phyloP scores from a whole-genome alignment of 2,329 filamentous ascomycete species.

The Fusarium pseudonygamai region DNA sequence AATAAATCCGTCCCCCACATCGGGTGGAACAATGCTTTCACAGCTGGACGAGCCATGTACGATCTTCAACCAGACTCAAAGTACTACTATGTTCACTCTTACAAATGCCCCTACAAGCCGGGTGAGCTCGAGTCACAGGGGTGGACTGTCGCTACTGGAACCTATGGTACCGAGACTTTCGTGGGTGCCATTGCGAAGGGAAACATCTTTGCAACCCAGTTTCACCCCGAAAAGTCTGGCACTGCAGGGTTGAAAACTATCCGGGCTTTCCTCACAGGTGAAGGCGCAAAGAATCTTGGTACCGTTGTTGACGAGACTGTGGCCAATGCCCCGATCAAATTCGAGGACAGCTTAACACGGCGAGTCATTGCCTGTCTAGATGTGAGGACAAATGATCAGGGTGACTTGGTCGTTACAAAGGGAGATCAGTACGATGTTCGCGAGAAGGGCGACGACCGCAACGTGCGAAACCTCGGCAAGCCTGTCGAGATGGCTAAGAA shows the following conservation, averaged over 20 bases:
- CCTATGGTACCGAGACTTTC: constrained; percentile 89
- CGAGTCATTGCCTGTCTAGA: constrained; percentile 96
- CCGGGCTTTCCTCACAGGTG: constrained; percentile 85
- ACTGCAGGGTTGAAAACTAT: constrained; percentile 85
- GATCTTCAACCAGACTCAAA: constrained; percentile 84
- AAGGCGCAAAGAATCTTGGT: constrained; percentile 63
- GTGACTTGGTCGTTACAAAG: constrained; percentile 97
- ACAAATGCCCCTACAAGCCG: constrained; percentile 79
- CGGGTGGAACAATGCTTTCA: constrained; percentile 94
- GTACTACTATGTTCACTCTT: constrained; percentile 99
- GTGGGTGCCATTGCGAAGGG: constrained; percentile 87
- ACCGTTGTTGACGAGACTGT: constrained; percentile 24
- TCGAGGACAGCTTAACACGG: constrained; percentile 80
- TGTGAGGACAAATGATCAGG: constrained; percentile 91
- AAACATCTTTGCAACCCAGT: constrained; percentile 92
- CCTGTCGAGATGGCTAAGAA: constrained; percentile 92
- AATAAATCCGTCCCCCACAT: constrained; percentile 97
- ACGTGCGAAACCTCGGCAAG: constrained; percentile 93
- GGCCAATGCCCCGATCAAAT: constrained; percentile 24
- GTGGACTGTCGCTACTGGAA: constrained; percentile 91
- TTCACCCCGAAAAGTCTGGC: constrained; percentile 97
- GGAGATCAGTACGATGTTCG: constrained; percentile 99
- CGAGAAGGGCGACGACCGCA: constrained; percentile 75
- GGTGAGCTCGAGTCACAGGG: constrained; percentile 82
- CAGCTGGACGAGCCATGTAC: constrained; percentile 70